Conservation (phyloP, 192 early-diverging fungal genomes). For the Coemansia sp. region DNA sequence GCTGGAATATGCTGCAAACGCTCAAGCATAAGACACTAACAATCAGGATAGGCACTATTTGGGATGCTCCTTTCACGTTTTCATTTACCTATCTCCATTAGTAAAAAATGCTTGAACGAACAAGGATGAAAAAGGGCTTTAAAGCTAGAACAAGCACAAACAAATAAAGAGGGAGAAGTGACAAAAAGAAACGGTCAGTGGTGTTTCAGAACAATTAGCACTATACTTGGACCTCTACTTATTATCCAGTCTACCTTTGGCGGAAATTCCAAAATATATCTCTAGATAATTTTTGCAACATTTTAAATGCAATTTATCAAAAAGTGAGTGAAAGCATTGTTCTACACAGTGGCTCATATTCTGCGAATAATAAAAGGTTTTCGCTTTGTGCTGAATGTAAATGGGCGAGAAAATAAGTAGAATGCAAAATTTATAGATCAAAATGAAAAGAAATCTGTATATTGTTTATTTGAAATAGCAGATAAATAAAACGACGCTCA, state of each 20-base stretch:
- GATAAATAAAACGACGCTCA: neutral
- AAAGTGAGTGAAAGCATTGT: neutral
- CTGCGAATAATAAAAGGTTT: neutral
- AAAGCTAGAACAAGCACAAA: neutral
- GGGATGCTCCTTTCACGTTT: neutral
- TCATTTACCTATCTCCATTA: neutral
- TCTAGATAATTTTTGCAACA: neutral
- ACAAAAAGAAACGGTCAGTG: too few relatives aligned
- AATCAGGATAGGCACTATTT: too few relatives aligned
- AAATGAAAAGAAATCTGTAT: too few relatives aligned
- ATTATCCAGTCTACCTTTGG: neutral
- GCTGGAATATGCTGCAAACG: too few relatives aligned
- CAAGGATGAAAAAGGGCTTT: neutral
- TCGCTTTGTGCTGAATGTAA: neutral
- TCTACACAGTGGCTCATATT: neutral
- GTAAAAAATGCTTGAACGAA: neutral
- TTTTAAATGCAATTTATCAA: neutral
- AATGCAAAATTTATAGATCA: too few relatives aligned
- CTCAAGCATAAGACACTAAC: too few relatives aligned
- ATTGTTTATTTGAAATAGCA: neutral
- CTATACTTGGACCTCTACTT: neutral
- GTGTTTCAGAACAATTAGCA: neutral
- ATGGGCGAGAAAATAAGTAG: too few relatives aligned
- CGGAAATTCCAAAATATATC: neutral
- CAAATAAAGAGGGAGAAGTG: neutral